Evolutionary conservation across 2,329 filamentous ascomycete species (phyloP).

Genomic region (Colletotrichum brevisporum): DNA sequence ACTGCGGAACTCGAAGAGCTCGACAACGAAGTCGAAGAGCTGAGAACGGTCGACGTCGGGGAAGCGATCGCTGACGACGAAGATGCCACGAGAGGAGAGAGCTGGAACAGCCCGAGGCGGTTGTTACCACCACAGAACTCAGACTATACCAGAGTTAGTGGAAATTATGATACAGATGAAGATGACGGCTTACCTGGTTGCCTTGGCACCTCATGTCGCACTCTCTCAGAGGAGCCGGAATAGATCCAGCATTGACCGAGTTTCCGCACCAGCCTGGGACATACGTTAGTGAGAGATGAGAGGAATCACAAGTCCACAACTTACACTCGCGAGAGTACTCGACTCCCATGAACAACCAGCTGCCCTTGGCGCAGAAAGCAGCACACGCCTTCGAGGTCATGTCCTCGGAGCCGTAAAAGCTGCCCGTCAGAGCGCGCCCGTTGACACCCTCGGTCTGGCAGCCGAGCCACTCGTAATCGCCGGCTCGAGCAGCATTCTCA

Average conservation of each 20-base stretch:
- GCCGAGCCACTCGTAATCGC: constrained; percentile 43
- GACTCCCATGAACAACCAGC: constrained; percentile 44
- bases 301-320: neutral
- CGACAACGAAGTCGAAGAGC: neutral
- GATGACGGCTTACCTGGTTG: constrained; percentile 18
- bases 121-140: constrained; percentile 39
- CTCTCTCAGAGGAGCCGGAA: constrained; percentile 33
- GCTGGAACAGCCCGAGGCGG: constrained; percentile 37
- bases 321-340: constrained; percentile 48
- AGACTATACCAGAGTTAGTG: constrained; percentile 22
- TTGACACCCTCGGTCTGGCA: constrained; percentile 43
- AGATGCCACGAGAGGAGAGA: neutral
- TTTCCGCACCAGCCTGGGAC: constrained; percentile 43
- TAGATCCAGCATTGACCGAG: constrained; percentile 37
- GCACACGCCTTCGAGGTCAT: constrained; percentile 47
- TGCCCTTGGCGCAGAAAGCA: constrained; percentile 43
- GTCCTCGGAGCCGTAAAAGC: constrained; percentile 41
- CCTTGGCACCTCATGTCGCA: constrained; percentile 45
- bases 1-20: neutral
- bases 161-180: neutral
- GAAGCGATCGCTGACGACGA: constrained; percentile 2
- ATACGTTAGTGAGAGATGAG: neutral
- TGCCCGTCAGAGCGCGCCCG: constrained; percentile 41
- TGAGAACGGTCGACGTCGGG: neutral
- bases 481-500: constrained; percentile 36